Base-by-base conservation (phyloP, 2,329 filamentous ascomycete genomes). In the Sclerotinia borealis region DNA sequence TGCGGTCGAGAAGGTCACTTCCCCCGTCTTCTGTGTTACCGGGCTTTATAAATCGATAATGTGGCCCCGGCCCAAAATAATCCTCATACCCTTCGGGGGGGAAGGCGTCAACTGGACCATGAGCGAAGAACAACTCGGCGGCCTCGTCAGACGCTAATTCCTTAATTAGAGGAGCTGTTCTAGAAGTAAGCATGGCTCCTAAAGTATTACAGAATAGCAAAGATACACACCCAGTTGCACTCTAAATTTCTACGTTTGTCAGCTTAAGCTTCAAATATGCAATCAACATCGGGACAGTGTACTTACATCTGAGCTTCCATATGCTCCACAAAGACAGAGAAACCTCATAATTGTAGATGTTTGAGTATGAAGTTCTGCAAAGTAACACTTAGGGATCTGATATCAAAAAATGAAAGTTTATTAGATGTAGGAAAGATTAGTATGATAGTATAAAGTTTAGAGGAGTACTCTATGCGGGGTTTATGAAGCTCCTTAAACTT, bases 301-400 rank as follows among this genome's bases (percentile, higher is more conserved):
- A 74, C 79, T 75, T 73, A 82, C 81, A 68, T 80, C 78, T 58
- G 82, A 79, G 75, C 81, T 85, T 61, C 83, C 83, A 71, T 81
- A 85, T 27, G 83, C 81, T 66, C 83, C 83, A 39, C 83, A 83
- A 10, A 85, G 76, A 71, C 83, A 85, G 37, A 85, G 73, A 59
- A 85, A 81, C 69, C 77, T 82, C 83, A 85, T 85, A 22, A 2
- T 66, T 54, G 34, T 11, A 19, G n/a, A 51, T 50, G 5, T 54
- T 27, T 61, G 25, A 39, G 15, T 17, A 34, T 25, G 5, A 4
- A 2, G 25, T 47, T 15, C 36, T 17, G 22, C 4, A 34, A 11
- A 19, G 27, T 25, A 31, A 43, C 15, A 36, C 4, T 49, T n/a
- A 19, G 22, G 7, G 6, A n/a, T 48, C 6, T 27, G 22, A 25